Evolutionary conservation across 2,329 filamentous ascomycete genomes (phyloP).

Genomic region (Microdochium trichocladiopsis): DNA sequence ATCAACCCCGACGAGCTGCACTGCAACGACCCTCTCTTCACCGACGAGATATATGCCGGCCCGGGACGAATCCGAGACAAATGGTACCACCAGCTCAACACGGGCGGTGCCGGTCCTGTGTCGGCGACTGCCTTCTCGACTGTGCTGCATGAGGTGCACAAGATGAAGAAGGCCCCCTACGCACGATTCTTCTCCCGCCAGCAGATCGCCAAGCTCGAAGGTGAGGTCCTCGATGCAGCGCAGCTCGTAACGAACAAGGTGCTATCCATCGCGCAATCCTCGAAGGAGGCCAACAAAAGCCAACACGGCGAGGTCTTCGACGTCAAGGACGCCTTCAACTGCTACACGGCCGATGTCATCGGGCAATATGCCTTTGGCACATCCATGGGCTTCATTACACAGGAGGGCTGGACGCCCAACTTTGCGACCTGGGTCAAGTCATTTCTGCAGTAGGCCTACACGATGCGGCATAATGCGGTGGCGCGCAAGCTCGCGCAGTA

Average conservation of each 20-base stretch:
- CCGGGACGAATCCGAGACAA: constrained; percentile 8
- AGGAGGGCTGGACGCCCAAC: no score
- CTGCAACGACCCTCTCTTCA: constrained; percentile 21
- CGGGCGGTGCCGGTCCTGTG: not conserved
- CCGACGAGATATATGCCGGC: constrained; percentile 12
- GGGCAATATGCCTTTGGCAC: not conserved
- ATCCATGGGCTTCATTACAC: not conserved
- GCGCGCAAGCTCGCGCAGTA: no score
- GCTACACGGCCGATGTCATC: constrained; percentile 3
- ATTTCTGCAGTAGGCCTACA: no score
- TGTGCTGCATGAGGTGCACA: not conserved
- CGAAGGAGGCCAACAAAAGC: not conserved
- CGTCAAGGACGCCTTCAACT: no score
- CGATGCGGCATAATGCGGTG: no score
- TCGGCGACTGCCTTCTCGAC: constrained; percentile 1
- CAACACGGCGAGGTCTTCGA: not conserved
- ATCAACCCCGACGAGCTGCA: constrained; percentile 24
- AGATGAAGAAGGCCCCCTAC: not conserved
- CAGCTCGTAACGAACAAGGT: not conserved
- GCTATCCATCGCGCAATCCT: not conserved
- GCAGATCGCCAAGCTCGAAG: not conserved
- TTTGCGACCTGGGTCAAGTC: no score
- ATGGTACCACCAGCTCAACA: not conserved
- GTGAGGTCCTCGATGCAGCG: not conserved
- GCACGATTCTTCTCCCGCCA: not conserved